Evolutionary conservation across 192 early-diverging fungal species (phyloP).

Genomic region (Cetraspora pellucida): DNA sequence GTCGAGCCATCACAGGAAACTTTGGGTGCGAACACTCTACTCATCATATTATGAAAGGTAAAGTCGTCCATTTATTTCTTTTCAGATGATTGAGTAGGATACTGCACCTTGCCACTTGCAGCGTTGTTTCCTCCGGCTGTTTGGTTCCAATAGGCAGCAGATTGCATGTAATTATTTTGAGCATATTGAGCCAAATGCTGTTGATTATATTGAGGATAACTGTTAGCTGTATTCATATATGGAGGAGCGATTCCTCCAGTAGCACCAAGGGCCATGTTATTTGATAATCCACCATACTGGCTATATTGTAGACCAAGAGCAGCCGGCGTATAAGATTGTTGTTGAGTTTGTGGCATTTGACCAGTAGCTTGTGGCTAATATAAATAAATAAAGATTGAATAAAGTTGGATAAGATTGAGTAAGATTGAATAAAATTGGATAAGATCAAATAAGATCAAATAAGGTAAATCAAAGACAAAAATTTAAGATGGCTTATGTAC

Average conservation of each 20-base stretch:
- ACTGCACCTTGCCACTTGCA: slow-evolving; percentile 24
- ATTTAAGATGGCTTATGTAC: neutral
- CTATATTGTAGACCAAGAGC: neutral
- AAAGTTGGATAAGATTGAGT: neutral
- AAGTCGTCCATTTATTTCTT: slow-evolving; percentile 14
- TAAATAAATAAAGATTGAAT: neutral
- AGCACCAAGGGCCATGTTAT: neutral
- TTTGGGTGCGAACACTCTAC: too few species aligned
- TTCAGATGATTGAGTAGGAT: slow-evolving; percentile 20
- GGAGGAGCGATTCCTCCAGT: neutral
- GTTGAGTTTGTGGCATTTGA: slow-evolving; percentile 18
- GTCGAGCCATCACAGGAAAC: too few species aligned
- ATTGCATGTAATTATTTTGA: slow-evolving; percentile 20
- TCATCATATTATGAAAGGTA: too few species aligned
- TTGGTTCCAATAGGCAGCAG: neutral
- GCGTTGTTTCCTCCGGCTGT: neutral
- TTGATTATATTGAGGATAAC: slow-evolving; percentile 28
- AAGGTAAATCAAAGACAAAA: neutral
- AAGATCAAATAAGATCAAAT: neutral
- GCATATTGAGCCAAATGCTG: slow-evolving; percentile 20
- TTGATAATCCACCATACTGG: slow-evolving; percentile 13
- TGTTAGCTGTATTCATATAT: slow-evolving; percentile 16
- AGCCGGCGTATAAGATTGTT: neutral
- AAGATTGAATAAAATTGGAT: neutral
- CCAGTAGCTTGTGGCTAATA: slow-evolving; percentile 4